A percentile compares a stretch with the other conserved stretches of the same genome.
Evolutionary conservation across 2,329 filamentous ascomycete genomes (phyloP).

Genomic region (Coniochaeta sp.): DNA sequence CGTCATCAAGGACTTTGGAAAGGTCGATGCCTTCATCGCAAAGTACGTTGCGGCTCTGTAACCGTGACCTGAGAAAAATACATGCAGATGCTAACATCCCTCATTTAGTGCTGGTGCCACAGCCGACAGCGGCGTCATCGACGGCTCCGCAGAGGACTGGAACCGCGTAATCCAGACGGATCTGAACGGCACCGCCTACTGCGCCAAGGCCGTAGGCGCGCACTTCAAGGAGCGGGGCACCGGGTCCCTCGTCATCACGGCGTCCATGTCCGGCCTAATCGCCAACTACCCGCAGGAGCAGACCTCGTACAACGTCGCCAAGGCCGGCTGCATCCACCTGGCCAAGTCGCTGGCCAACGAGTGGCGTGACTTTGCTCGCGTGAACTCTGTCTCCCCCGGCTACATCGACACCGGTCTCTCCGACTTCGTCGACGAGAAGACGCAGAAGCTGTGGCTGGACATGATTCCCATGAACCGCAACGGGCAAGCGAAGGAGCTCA

Average conservation of each 20-base stretch:
- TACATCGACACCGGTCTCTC: slow-evolving; percentile 64
- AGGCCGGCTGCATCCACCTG: slow-evolving; percentile 45
- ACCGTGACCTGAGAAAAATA: background rate
- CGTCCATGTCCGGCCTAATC: slow-evolving; percentile 64
- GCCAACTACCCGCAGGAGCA: slow-evolving; percentile 65
- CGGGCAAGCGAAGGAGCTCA: slow-evolving; percentile 61
- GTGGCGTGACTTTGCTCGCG: slow-evolving; percentile 61
- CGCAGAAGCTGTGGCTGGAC: slow-evolving; percentile 63
- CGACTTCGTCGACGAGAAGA: slow-evolving; percentile 57
- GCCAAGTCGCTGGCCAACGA: slow-evolving; percentile 49
- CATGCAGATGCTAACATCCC: slow-evolving; percentile 6
- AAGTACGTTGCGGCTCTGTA: slow-evolving; percentile 46
- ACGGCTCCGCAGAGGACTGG: slow-evolving; percentile 61
- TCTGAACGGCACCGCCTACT: slow-evolving; percentile 64
- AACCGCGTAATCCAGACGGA: slow-evolving; percentile 56
- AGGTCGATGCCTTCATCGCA: slow-evolving; percentile 68
- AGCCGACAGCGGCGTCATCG: slow-evolving; percentile 60
- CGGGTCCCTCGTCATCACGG: slow-evolving; percentile 62
- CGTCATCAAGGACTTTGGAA: slow-evolving; percentile 65
- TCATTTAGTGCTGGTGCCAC: slow-evolving; percentile 57
- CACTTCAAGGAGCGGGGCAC: slow-evolving; percentile 58
- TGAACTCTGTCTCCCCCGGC: slow-evolving; percentile 59
- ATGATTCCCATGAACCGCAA: slow-evolving; percentile 71
- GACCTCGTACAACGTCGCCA: slow-evolving; percentile 59
- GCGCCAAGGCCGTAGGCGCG: slow-evolving; percentile 54